Evolutionary conservation across 2,329 filamentous ascomycete species (phyloP).

Genomic region (Penicillium sp.): DNA sequence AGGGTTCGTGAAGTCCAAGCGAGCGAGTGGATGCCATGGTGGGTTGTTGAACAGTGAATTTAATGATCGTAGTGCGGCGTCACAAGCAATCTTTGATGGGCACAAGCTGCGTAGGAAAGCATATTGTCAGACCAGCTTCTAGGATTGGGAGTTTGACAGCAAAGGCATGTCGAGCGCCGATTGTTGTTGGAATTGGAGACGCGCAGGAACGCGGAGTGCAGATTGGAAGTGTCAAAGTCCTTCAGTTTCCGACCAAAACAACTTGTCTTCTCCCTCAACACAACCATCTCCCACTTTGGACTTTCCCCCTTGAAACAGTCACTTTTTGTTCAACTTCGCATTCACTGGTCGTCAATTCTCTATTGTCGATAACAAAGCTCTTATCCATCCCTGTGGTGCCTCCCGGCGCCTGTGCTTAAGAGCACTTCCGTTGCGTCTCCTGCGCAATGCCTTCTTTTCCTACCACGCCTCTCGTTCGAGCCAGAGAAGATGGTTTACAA

Average conservation of each 20-base stretch:
- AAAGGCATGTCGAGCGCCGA: slow-evolving; percentile 12
- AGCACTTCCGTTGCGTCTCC: slow-evolving; percentile 10
- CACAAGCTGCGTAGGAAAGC: slow-evolving; percentile 17
- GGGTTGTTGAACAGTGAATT: slow-evolving; percentile 20
- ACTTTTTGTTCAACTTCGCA: too few species aligned
- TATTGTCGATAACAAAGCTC: slow-evolving; percentile 3
- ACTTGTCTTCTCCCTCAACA: slow-evolving; percentile 21
- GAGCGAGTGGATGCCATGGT: slow-evolving; percentile 86
- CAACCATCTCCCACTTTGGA: slow-evolving; percentile 10
- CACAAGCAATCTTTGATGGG: slow-evolving; percentile 21
- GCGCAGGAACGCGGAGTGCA: slow-evolving; percentile 27
- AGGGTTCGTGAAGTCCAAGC: slow-evolving; percentile 82
- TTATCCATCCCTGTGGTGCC: slow-evolving; percentile 10
- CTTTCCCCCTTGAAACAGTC: slow-evolving; percentile 8
- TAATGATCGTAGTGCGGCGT: slow-evolving; percentile 17
- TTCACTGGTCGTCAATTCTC: too few species aligned
- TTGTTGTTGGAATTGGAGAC: slow-evolving; percentile 18
- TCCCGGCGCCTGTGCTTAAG: slow-evolving; percentile 14
- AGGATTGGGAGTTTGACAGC: slow-evolving; percentile 3
- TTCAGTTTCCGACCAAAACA: slow-evolving; percentile 23
- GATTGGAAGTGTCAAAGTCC: slow-evolving; percentile 14
- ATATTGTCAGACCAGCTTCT: slow-evolving; percentile 20
- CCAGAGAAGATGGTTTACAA: slow-evolving; percentile 39
- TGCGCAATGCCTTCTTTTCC: slow-evolving; percentile 33
- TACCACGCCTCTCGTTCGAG: slow-evolving; percentile 35